Conservation (phyloP, 768 basidiomycete genomes). For the Crepidotus variabilis region DNA sequence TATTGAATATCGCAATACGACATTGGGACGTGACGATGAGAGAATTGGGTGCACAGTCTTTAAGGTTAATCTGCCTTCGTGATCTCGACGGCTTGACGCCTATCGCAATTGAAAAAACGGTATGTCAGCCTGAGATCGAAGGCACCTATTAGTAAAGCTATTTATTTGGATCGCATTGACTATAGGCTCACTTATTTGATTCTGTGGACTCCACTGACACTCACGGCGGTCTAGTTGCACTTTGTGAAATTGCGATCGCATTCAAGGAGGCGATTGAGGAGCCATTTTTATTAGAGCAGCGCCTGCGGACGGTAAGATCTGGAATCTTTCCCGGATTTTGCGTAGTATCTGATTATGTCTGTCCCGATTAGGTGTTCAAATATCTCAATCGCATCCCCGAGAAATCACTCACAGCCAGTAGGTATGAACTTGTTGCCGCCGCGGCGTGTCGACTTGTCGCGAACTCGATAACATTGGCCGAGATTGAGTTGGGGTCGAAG, state of each 20-base stretch:
- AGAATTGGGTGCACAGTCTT: slow-evolving; percentile 69
- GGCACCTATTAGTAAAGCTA: too few species aligned
- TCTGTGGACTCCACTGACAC: slow-evolving; percentile 68
- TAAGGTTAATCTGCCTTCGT: slow-evolving; percentile 61
- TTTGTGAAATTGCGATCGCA: slow-evolving; percentile 71
- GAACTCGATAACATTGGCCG: slow-evolving; percentile 53
- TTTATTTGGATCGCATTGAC: too few species aligned
- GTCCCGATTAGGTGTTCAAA: slow-evolving; percentile 54
- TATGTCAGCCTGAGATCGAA: slow-evolving; percentile 18
- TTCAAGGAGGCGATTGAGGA: slow-evolving; percentile 33
- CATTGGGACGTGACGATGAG: slow-evolving; percentile 91
- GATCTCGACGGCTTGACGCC: slow-evolving; percentile 55
- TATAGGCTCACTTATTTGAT: slow-evolving; percentile 51
- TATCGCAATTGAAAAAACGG: slow-evolving; percentile 45
- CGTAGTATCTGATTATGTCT: neutral
- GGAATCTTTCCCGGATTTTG: too few species aligned
- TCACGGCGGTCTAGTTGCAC: slow-evolving; percentile 76
- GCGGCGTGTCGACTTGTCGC: slow-evolving; percentile 74
- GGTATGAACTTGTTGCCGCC: slow-evolving; percentile 68
- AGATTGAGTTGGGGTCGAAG: slow-evolving; percentile 37
- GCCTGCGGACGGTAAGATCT: slow-evolving; percentile 42
- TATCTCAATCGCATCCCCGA: slow-evolving; percentile 55
- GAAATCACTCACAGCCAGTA: slow-evolving; percentile 54
- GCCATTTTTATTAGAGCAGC: slow-evolving; percentile 27
- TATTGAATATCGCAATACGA: slow-evolving; percentile 68